Conservation (phyloP, 1,284 basidiomycete genomes). For the Rhizoctonia solani region DNA sequence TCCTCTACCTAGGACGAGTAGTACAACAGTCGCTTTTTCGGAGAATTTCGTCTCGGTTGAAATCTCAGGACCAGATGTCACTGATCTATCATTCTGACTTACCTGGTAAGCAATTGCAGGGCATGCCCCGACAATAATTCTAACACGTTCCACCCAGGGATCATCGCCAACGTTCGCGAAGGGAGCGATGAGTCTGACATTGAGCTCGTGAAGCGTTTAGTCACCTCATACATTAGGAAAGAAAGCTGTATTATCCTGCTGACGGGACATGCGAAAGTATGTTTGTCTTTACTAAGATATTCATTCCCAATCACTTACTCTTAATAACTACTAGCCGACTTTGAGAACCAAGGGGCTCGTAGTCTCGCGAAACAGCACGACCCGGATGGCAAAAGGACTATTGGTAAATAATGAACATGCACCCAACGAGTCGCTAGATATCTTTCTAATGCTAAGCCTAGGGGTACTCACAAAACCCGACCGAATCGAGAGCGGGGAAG, state of each 20-base stretch:
- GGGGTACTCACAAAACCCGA: conserved; percentile 44
- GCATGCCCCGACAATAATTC: not conserved
- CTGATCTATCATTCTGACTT: conserved; percentile 44
- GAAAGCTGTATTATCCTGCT: conserved; percentile 59
- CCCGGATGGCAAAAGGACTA: conserved; percentile 41
- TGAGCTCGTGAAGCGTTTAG: conserved; percentile 40
- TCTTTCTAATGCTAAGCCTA: conserved; percentile 11
- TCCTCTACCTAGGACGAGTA: not conserved
- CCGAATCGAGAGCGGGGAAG: conserved; percentile 39
- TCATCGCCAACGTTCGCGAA: conserved; percentile 41
- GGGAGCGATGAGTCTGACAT: conserved; percentile 38
- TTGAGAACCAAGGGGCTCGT: conserved; percentile 39
- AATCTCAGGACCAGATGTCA: conserved; percentile 41
- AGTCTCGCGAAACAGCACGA: conserved; percentile 41
- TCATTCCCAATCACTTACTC: not conserved
- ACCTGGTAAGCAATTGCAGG: conserved; percentile 37
- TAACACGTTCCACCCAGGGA: conserved; percentile 35
- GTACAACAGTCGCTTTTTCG: conserved; percentile 39
- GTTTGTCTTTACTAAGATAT: conserved; percentile 38
- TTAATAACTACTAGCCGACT: conserved; percentile 35
- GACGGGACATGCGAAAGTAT: conserved; percentile 74
- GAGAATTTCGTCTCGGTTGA: conserved; percentile 43
- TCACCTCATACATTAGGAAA: conserved; percentile 40
- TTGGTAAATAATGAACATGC: conserved; percentile 38
- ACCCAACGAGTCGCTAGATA: not conserved